phyloP scores from a whole-genome alignment of 2,329 filamentous ascomycete species.

The Falciphora oryzae region DNA sequence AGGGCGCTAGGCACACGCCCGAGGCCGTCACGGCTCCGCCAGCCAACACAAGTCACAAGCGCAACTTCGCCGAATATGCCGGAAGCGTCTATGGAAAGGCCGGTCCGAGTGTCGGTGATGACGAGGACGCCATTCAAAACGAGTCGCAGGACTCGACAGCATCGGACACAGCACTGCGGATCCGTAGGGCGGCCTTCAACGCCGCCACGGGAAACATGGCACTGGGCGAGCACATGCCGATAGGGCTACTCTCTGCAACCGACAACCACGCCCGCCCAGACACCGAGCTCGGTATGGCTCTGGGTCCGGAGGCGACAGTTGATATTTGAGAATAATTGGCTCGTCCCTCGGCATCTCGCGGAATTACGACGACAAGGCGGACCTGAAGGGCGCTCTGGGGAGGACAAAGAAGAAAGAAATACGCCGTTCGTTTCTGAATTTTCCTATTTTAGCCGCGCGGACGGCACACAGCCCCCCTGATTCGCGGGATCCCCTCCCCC shows the following conservation, averaged over 20 bases:
- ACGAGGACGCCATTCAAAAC: slow-evolving; percentile 12
- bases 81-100: background rate
- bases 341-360: background rate
- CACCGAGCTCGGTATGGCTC: slow-evolving; percentile 25
- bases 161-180: slow-evolving; percentile 24
- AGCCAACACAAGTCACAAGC: slow-evolving; percentile 10
- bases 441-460: background rate
- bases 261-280: slow-evolving; percentile 33
- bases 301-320: background rate
- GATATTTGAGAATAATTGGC: too few species aligned
- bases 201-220: slow-evolving; percentile 22
- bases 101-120: slow-evolving; percentile 12
- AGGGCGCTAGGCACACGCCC: too few species aligned
- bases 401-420: background rate
- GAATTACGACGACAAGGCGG: too few species aligned
- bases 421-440: background rate
- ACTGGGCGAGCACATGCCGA: slow-evolving; percentile 16
- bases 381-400: too few species aligned
- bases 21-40: background rate
- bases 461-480: background rate
- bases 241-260: slow-evolving; percentile 32
- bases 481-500: background rate
- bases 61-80: slow-evolving; percentile 4
- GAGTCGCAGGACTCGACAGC: slow-evolving; percentile 27
- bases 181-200: slow-evolving; percentile 25